Base-by-base conservation (phyloP, 441 rosid species). In the Raphanus hybrid region DNA sequence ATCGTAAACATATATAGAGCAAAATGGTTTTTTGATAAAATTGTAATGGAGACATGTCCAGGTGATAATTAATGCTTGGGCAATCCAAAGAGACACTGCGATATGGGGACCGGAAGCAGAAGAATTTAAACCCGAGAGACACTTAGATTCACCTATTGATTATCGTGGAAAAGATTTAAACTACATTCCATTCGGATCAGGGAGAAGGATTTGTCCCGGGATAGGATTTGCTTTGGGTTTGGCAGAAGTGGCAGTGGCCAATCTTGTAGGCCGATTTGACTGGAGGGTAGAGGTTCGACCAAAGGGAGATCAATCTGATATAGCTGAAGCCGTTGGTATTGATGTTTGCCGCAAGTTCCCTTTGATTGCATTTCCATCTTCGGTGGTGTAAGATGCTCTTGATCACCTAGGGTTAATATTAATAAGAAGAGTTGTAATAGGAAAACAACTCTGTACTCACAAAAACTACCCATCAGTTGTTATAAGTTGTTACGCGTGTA, bases 171-270 rank as follows among this genome's bases (percentile, higher is more conserved):
- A 74, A 27, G 48, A 74, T 58, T 57, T 67, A 12, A 74, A 41
- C 29, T 67, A 41, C 73, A 43, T 75, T 27, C 73, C 78, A 11
- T 75, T 75, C 9, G 78, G 78, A 58, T 67, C 73, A 6, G 78
- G 78, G 11, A 75, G 73, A 75, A 75, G 78, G 27, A 3, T 45
- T 11, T 75, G 68, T 60, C 78, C 78, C 11, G 78, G 73, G 14
- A 18, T 67, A 2, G 61, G 73, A 12, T 59, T 67, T 52, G 73
- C 67, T 1, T 5, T 66, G 58, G 61, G 60, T 5, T 41, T 75
- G 14, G 61, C 52, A 0, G 35, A 75, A 27, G 50, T 75, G 1
- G 52, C 67, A 1, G 6, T 75, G 20, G 78, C 73, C 3, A 75
- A 75, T 29, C 60, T 75, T 4, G 67, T 75, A 15, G 69, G 52